Evolutionary conservation across 768 basidiomycete genomes (phyloP), one percentile per base, ranked within the genome.

Genomic region (Mycena sanguinolenta): DNA sequence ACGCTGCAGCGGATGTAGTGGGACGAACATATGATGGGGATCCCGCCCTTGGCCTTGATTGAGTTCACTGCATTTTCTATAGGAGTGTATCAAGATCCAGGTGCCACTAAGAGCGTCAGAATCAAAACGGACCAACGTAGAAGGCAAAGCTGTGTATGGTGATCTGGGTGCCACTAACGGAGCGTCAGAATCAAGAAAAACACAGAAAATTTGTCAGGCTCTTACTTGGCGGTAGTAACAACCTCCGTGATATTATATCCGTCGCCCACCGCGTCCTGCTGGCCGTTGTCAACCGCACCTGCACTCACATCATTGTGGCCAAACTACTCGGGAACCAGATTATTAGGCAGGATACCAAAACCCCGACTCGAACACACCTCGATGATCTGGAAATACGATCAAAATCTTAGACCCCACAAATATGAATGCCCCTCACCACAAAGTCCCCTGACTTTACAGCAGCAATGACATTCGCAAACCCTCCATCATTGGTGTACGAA

Each of bases 21-120:
- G n/a, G n/a, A n/a, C n/a, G n/a, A n/a, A n/a, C n/a, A 38, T 39
- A 82, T 73, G 58, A 83, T 82, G 13, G 79, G 76, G 25, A 76
- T 77, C 14, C 76, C 82, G 38, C 81, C 82, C 70, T 82, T 82
- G 19, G 82, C 79, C 55, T 77, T 70, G 28, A 82, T 71, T 21
- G 79, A 64, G 38, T 70, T 76, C 27, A 79, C 76, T 1, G 81
- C 80, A 61, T 80, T 78, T n/a, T n/a, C n/a, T n/a, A n/a, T n/a
- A n/a, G n/a, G n/a, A n/a, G n/a, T n/a, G n/a, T n/a, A n/a, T n/a
- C n/a, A n/a, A n/a, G n/a, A n/a, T n/a, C n/a, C n/a, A n/a, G n/a
- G n/a, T n/a, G n/a, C n/a, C n/a, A n/a, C n/a, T n/a, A n/a, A n/a
- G n/a, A n/a, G n/a, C n/a, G n/a, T n/a, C n/a, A n/a, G n/a, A n/a